phyloP scores from a whole-genome alignment of 179 eudicot genomes.

The Dionaea muscipula region DNA sequence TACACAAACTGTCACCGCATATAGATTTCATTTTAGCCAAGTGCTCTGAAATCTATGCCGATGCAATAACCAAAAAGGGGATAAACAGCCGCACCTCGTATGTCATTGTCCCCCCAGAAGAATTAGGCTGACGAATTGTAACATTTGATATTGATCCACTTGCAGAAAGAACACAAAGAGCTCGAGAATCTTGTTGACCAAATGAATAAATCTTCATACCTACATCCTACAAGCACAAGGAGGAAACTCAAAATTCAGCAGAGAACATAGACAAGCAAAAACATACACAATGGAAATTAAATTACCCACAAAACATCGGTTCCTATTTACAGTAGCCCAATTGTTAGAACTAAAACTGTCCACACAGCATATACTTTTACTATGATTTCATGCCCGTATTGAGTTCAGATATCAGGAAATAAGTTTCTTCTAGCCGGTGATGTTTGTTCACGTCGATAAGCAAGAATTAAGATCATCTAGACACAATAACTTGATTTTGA shows the following conservation, averaged over 20 bases:
- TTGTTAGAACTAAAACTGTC: too few species aligned
- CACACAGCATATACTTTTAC: too few species aligned
- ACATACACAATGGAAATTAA: not conserved
- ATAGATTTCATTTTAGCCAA: too few species aligned
- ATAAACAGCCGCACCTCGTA: slow-evolving; percentile 46
- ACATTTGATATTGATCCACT: slow-evolving; percentile 78
- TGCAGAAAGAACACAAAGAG: slow-evolving; percentile 74
- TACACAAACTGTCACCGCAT: too few species aligned
- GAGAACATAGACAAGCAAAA: not conserved
- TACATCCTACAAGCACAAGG: slow-evolving; percentile 47
- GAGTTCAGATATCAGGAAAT: too few species aligned
- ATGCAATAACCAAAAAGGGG: not conserved
- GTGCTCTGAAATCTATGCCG: not conserved
- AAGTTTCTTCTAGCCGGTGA: too few species aligned
- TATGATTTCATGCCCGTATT: too few species aligned
- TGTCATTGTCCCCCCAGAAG: slow-evolving; percentile 84
- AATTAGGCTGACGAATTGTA: slow-evolving; percentile 73
- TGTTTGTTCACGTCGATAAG: too few species aligned
- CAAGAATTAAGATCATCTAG: too few species aligned
- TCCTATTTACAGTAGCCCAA: too few species aligned
- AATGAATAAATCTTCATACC: slow-evolving; percentile 68
- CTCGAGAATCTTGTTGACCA: slow-evolving; percentile 77
- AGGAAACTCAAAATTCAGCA: slow-evolving; percentile 6
- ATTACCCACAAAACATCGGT: too few species aligned
- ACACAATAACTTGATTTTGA: too few species aligned